Evolutionary conservation across 139 green algal species (phyloP), one percentile per base, ranked within the genome.

Genomic region (Coelastrella sp.): DNA sequence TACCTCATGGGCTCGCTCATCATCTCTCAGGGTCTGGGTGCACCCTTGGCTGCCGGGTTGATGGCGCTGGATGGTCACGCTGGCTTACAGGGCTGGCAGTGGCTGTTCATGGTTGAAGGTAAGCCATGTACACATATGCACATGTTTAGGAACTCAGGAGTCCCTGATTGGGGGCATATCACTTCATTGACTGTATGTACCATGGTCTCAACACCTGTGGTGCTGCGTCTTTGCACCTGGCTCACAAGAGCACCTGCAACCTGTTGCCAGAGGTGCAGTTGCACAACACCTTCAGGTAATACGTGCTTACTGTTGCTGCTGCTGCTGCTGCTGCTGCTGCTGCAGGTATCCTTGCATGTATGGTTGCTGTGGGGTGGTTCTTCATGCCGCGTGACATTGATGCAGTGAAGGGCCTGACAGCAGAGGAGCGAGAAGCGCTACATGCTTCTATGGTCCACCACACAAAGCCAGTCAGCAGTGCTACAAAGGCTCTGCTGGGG

Each of bases 41-140:
- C 86, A 6, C 86, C 75, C n/a, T 23, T 90, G 3, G 75, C 86
- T 22, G 86, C 86, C 5, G 60, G 59, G 32, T 60, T 90, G 32
- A 84, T 90, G 75, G 19, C 22, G 3, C 16, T 90, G 14, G 86
- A 85, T 66, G 76, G 76, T 64, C 54, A n/a, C 20, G 75, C 59
- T 8, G 96, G 96, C 2, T 83, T 97, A 76, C 76, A 68, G n/a
- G 96, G 96, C 23, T 98, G 96, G 96, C 94, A 96, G 88, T 95
- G 93, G 93, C 92, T 98, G 64, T 97, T 97, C 91, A 56, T 97
- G 0, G 56, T 84, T 0, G 79, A 84, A 54, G 77, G 64, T 71
- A 71, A 71, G 4, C 0, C 64, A 71, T 11, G 64, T 71, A 20
- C 16, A 71, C 64, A 14, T 11, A 2, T 20, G 64, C 3, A 7